Conservation (phyloP, 2,329 filamentous ascomycete genomes). For the Stachybotrys echinatus region DNA sequence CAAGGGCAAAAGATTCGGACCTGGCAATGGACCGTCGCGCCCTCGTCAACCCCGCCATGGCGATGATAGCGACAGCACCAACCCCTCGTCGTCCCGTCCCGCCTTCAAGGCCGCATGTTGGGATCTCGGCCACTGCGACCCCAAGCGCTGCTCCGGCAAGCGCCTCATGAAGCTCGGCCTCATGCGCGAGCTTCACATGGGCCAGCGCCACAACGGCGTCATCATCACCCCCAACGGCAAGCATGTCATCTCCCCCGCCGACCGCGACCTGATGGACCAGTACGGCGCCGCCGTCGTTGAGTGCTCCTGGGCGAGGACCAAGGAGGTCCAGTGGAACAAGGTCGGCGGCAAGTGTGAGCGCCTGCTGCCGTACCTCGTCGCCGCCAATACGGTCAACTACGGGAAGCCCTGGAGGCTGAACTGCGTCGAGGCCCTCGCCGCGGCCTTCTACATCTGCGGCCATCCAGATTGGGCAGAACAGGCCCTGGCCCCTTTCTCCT, state of each 20-base stretch:
- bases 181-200: constrained; percentile 88
- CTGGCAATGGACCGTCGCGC: constrained; percentile 51
- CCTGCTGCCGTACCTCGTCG: constrained; percentile 87
- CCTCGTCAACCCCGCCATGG: constrained; percentile 41
- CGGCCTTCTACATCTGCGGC: constrained; percentile 89
- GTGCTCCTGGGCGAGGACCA: constrained; percentile 90
- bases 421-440: constrained; percentile 90
- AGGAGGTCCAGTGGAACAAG: constrained; percentile 83
- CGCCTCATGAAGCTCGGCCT: constrained; percentile 85
- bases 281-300: constrained; percentile 94
- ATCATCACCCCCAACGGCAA: constrained; percentile 96
- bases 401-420: constrained; percentile 93
- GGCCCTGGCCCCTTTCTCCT: constrained; percentile 78
- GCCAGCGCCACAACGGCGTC: constrained; percentile 86
- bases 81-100: constrained; percentile 31
- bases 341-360: constrained; percentile 94
- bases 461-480: constrained; percentile 86
- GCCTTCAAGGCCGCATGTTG: constrained; percentile 92
- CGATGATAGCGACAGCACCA: constrained; percentile 30
- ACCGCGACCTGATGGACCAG: constrained; percentile 75
- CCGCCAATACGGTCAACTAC: constrained; percentile 96
- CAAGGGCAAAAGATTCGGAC: constrained; percentile 67
- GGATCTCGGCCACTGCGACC: constrained; percentile 97
- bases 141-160: constrained; percentile 94
- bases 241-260: constrained; percentile 74